phyloP scores from a whole-genome alignment of 2,329 filamentous ascomycete species.

The Lasiodiplodia sp. region DNA sequence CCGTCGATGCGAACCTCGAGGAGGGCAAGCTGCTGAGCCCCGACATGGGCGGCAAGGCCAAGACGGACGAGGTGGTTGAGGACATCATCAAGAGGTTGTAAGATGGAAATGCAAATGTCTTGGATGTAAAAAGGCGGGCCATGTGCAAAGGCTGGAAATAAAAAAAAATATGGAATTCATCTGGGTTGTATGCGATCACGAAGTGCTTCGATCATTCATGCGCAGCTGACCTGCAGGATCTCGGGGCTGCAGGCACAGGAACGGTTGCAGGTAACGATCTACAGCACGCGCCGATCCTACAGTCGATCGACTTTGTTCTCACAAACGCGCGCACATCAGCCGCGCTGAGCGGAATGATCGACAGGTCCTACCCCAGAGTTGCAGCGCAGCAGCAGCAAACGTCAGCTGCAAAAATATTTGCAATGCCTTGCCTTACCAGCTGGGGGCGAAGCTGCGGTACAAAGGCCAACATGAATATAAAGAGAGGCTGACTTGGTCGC shows the following conservation, averaged over 20 bases:
- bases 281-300: constrained; percentile 14
- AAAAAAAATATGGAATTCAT: constrained; percentile 1
- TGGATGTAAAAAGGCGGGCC: constrained; percentile 1
- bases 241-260: constrained; percentile 18
- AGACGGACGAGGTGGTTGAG: constrained; percentile 83
- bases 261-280: constrained; percentile 23
- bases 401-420: background rate
- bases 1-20: constrained; percentile 88
- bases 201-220: constrained; percentile 7
- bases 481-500: background rate
- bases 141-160: constrained; percentile 4
- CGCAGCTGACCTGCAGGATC: constrained; percentile 24
- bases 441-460: background rate
- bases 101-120: constrained; percentile 18
- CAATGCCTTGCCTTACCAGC: background rate
- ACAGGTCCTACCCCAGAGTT: background rate
- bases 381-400: constrained; percentile 7
- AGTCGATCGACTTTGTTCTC: constrained; percentile 11
- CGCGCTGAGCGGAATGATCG: constrained; percentile 15
- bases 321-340: constrained; percentile 20
- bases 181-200: background rate
- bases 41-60: constrained; percentile 87
- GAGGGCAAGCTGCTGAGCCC: constrained; percentile 84
- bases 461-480: background rate
- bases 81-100: constrained; percentile 87